A percentile compares a stretch with the other conserved stretches of the same genome.
Conservation (phyloP, 2,329 filamentous ascomycete species). For the Diaporthe humulicola region DNA sequence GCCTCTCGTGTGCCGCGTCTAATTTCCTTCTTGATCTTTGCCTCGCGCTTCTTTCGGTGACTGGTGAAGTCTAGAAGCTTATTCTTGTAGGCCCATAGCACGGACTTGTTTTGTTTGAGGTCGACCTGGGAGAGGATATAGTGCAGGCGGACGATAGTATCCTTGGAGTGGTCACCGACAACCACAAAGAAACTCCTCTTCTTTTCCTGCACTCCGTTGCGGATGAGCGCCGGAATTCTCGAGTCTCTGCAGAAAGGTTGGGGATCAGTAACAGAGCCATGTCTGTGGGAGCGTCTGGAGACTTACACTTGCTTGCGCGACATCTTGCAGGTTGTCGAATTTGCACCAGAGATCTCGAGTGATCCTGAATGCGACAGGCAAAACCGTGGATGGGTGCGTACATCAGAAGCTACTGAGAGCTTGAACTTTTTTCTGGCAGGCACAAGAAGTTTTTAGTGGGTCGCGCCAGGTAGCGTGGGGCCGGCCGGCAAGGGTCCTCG, state of each 20-base stretch:
- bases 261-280: conserved; percentile 31
- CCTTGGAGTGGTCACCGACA: conserved; percentile 93
- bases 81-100: conserved; percentile 99
- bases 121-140: conserved; percentile 93
- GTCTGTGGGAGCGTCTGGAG: neutral
- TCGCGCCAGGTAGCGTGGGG: conserved; percentile 7
- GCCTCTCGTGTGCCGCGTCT: conserved; percentile 93
- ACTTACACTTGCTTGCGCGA: conserved; percentile 70
- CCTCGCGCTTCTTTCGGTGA: conserved; percentile 97
- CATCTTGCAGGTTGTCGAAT: conserved; percentile 57
- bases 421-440: conserved; percentile 38
- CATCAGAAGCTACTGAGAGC: conserved; percentile 22
- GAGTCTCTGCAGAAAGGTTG: conserved; percentile 73
- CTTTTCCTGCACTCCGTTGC: conserved; percentile 94
- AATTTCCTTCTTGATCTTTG: conserved; percentile 98
- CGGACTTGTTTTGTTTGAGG: conserved; percentile 94
- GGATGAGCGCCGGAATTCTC: conserved; percentile 90
- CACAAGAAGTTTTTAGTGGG: conserved; percentile 40
- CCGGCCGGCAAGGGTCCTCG: neutral
- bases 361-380: conserved; percentile 29
- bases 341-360: conserved; percentile 24
- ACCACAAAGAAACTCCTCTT: conserved; percentile 98
- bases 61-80: conserved; percentile 94
- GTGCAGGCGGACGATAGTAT: conserved; percentile 94
- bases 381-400: neutral